A percentile compares a stretch with the other conserved stretches of the same genome.
phyloP scores from a whole-genome alignment of 768 basidiomycete genomes.

The Hypsizygus marmoreus region DNA sequence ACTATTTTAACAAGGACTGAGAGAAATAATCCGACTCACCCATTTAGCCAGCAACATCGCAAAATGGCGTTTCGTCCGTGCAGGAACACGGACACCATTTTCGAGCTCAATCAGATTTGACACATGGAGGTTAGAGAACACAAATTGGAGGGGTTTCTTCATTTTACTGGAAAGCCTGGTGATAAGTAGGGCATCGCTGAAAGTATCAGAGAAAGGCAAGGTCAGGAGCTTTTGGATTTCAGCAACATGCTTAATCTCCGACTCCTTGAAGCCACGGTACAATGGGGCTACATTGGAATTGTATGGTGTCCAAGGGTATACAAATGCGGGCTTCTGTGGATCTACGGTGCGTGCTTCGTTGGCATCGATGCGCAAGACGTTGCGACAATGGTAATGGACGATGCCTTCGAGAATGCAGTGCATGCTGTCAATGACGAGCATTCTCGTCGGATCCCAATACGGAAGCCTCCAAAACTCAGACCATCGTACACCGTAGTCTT shows the following conservation, averaged over 20 bases:
- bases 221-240: too few species aligned
- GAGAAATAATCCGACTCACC: not conserved
- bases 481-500: slow-evolving; percentile 24
- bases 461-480: slow-evolving; percentile 28
- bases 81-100: not conserved
- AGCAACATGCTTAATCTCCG: too few species aligned
- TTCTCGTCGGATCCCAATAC: slow-evolving; percentile 32
- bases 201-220: not conserved
- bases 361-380: too few species aligned
- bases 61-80: too few species aligned
- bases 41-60: too few species aligned
- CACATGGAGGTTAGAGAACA: slow-evolving; percentile 3
- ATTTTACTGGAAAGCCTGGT: not conserved
- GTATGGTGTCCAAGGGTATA: slow-evolving; percentile 12
- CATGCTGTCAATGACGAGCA: slow-evolving; percentile 37
- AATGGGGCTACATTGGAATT: slow-evolving; percentile 7
- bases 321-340: too few species aligned
- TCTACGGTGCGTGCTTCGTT: too few species aligned
- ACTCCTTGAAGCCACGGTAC: too few species aligned
- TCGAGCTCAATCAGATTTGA: not conserved
- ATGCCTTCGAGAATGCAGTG: slow-evolving; percentile 31
- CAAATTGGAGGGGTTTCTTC: too few species aligned
- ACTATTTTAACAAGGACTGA: not conserved
- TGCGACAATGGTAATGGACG: slow-evolving; percentile 19
- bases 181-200: not conserved